A percentile compares a stretch with the other conserved stretches of the same genome.
phyloP scores from a whole-genome alignment of 192 early-diverging fungal species.

The Spizellomyces sp. region DNA sequence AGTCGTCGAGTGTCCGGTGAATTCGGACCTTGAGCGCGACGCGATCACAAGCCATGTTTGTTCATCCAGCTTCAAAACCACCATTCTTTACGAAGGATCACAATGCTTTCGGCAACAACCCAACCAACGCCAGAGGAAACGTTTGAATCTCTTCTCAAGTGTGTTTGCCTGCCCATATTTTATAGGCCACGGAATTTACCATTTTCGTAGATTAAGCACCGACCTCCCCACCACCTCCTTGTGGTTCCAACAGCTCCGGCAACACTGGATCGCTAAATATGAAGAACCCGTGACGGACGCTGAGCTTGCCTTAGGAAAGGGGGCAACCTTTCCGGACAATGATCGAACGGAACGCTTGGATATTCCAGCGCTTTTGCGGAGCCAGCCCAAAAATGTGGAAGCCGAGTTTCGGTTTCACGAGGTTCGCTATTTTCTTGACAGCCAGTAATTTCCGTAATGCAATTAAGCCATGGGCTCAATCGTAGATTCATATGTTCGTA shows the following conservation, averaged over 20 bases:
- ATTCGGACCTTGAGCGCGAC: too few species aligned
- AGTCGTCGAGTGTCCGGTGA: too few species aligned
- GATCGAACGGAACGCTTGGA: conserved; percentile 44
- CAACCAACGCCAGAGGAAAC: too few species aligned
- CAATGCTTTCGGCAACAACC: too few species aligned
- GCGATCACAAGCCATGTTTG: too few species aligned
- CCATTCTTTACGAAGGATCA: too few species aligned
- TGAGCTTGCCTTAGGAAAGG: conserved; percentile 16
- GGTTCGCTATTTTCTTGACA: conserved; percentile 10
- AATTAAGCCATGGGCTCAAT: background rate
- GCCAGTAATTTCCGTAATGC: background rate
- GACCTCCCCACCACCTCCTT: conserved; percentile 16
- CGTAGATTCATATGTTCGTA: conserved; percentile 9
- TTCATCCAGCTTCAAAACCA: too few species aligned
- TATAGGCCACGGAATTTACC: too few species aligned
- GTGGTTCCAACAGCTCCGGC: conserved; percentile 8
- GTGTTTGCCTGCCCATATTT: too few species aligned
- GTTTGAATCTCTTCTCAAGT: too few species aligned
- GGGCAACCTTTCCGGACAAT: conserved; percentile 30
- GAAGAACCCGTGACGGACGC: background rate
- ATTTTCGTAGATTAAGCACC: background rate
- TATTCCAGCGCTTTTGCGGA: conserved; percentile 36
- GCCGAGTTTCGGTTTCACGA: conserved; percentile 47
- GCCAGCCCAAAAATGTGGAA: conserved; percentile 46
- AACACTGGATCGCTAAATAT: conserved; percentile 22